Evolutionary conservation across 805 yeast genomes (phyloP).

Genomic region (Isabelozyma rhagii): DNA sequence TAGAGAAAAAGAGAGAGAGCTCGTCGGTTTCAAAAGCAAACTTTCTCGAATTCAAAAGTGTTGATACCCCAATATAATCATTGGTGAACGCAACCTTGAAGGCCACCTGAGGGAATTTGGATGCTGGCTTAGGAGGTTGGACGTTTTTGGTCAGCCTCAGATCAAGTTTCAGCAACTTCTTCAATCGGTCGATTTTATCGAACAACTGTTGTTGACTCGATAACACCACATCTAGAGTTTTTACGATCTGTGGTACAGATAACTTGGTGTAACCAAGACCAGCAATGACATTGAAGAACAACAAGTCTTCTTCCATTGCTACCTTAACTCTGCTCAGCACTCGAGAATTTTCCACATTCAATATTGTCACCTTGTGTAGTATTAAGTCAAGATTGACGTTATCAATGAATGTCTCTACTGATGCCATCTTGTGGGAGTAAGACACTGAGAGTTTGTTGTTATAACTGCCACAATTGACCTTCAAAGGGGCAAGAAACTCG

Average conservation of each 20-base stretch:
- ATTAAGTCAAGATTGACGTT: slow-evolving; percentile 15
- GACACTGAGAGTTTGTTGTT: slow-evolving; percentile 14
- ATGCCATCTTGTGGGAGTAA: slow-evolving; percentile 7
- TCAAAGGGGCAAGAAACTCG: slow-evolving; percentile 14
- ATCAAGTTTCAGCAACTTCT: slow-evolving; percentile 1
- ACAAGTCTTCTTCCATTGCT: slow-evolving; percentile 5
- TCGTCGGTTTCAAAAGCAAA: slow-evolving; percentile 36
- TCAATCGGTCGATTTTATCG: slow-evolving; percentile 6
- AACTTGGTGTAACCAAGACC: slow-evolving; percentile 30
- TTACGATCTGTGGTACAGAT: slow-evolving; percentile 19
- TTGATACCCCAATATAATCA: slow-evolving; percentile 36
- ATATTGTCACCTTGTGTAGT: slow-evolving; percentile 10
- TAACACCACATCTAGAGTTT: slow-evolving; percentile 13
- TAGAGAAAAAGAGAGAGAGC: slow-evolving; percentile 15
- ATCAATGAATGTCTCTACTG: slow-evolving; percentile 14
- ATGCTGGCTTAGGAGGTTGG: no score
- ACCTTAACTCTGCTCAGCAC: slow-evolving; percentile 13
- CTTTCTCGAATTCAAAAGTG: slow-evolving; percentile 27
- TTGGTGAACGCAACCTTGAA: slow-evolving; percentile 20
- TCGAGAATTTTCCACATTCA: slow-evolving; percentile 26
- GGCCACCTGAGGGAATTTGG: slow-evolving; percentile 8
- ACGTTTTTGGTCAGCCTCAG: no score
- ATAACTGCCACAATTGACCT: slow-evolving; percentile 13
- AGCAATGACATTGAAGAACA: slow-evolving; percentile 11
- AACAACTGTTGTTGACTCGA: slow-evolving; percentile 3